Base-by-base conservation (phyloP, 2,329 filamentous ascomycete genomes). In the Purpureocillium lavendulum region DNA sequence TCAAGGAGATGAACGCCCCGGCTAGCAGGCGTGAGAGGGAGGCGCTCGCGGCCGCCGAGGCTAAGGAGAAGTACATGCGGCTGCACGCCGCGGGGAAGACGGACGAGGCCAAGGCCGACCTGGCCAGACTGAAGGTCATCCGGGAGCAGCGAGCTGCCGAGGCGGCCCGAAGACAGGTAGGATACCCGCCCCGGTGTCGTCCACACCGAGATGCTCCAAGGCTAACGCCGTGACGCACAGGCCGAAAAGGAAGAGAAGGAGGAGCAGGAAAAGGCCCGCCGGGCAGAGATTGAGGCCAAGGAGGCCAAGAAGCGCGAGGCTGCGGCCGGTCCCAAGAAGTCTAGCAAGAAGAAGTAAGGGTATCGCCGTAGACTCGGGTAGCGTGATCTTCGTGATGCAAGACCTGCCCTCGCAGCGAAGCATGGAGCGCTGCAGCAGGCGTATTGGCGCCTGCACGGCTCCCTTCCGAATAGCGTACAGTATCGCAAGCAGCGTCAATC, bases 81-180 rank as follows among this genome's bases (percentile, higher is more conserved):
- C 63, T 96, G 53, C 90, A 96, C 56, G 86, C 88, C 41, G 84
- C 88, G 57, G 90, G 90, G 55, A 97, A 97, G 79, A 97, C 92
- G 33, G 92, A 98, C 45, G 86, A 96, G 71, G 89, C 90, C 35
- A 84, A 87, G 60, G 82, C 86, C 5, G 92, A 98, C 64, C 58
- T 97, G 50, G 90, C 87, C 43, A 77, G 92, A 40, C 66, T 98
- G 55, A 80, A 71, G 60, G 59, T 90, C 43, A 87, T 98, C 49
- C 79, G 82, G 35, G 87, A 95, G 72, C 84, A 87, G 67, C 78
- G 92, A 47, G 89, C 86, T 54, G 82, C 82, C 15, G 90, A 94
- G 55, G 79, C 86, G 39, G 84, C 81, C 24, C 71, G 87, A 53
- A 89, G 90, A 71, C 77, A 86, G 68, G 90, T 77, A 77, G 47